Conservation (phyloP, 2,329 filamentous ascomycete genomes). For the Apiospora rasikravindrae region DNA sequence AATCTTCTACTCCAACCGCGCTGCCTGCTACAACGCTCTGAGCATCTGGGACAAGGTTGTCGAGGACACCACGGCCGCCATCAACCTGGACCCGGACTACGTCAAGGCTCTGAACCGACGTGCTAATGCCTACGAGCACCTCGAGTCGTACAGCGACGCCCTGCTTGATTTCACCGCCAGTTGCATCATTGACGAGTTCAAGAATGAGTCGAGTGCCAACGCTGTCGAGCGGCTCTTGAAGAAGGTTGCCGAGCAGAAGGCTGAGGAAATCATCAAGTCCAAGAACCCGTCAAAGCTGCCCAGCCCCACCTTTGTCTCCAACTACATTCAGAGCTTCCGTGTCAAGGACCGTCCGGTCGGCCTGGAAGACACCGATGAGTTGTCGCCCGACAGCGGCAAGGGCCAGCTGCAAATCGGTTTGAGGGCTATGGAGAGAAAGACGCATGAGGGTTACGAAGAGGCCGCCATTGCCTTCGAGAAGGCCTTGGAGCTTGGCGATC, state of each 20-base stretch:
- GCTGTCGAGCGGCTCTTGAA: conserved; percentile 93
- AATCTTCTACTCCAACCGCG: conserved; percentile 98
- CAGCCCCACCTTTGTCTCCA: conserved; percentile 95
- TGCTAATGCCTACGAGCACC: conserved; percentile 95
- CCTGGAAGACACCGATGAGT: conserved; percentile 79
- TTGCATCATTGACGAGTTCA: conserved; percentile 98
- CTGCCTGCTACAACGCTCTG: conserved; percentile 94
- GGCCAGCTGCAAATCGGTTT: conserved; percentile 87
- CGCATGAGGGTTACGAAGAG: conserved; percentile 88
- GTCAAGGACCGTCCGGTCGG: conserved; percentile 78
- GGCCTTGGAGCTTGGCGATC: conserved; percentile 79
- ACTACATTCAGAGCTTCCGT: conserved; percentile 99
- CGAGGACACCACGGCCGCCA: conserved; percentile 93
- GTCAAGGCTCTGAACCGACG: conserved; percentile 97
- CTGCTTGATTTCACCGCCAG: conserved; percentile 97
- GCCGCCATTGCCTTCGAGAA: conserved; percentile 86
- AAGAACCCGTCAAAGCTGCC: conserved; percentile 89
- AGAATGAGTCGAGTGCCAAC: conserved; percentile 86
- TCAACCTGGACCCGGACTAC: conserved; percentile 93
- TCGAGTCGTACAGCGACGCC: conserved; percentile 89
- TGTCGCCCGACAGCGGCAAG: conserved; percentile 79
- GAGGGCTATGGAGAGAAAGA: conserved; percentile 81
- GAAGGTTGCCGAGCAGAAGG: conserved; percentile 95
- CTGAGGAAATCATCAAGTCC: conserved; percentile 80
- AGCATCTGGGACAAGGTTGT: conserved; percentile 95